Base-by-base conservation (phyloP, 1,139 yeast genomes). In the Candida neerlandica region DNA sequence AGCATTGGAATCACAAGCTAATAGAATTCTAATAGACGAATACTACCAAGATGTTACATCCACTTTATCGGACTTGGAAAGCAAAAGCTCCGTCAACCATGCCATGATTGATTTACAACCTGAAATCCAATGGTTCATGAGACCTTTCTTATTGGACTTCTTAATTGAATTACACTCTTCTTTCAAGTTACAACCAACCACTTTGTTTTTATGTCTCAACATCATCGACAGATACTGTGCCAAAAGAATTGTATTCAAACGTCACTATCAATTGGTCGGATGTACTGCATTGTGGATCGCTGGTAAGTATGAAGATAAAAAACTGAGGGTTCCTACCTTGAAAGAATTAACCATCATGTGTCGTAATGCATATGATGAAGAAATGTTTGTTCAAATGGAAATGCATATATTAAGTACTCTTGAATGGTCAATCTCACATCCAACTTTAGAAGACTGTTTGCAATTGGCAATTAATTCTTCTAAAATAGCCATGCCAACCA, bases 221-320 rank as follows among this genome's bases (percentile, higher is more conserved):
- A 84, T 92, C 55, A 84, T 90, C 43, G 99, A 94, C 68, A 82
- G 96, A 55, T 94, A 94, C 71, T 86, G 96, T 65, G 88, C 97
- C 35, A 87, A 85, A 61, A 79, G 99, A 56, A 86, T 92, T 16
- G 96, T 92, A n/a, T 89, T 86, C 69, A 89, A 88, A 62, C 84
- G 91, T 57, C 98, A 94, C 66, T 91, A 90, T 66, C 97, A 92
- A 66, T 74, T 94, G 55, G 94, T 94, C 12, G 97, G 97, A 2
- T 88, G 96, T 61, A 87, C 97, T 1, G 89, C 97, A 4, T 76
- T 94, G 49, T 92, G 98, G 97, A 84, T 94, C 43, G 97, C 98
- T 6, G 90, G 96, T 48, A 94, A 94, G 68, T 89, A 88, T 66
- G 91, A 89, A 62, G 97, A 91, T 67, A 88, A 88, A 63, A 92